Evolutionary conservation across 805 yeast species (phyloP).

Genomic region (Kockiozyma suomiensis): DNA sequence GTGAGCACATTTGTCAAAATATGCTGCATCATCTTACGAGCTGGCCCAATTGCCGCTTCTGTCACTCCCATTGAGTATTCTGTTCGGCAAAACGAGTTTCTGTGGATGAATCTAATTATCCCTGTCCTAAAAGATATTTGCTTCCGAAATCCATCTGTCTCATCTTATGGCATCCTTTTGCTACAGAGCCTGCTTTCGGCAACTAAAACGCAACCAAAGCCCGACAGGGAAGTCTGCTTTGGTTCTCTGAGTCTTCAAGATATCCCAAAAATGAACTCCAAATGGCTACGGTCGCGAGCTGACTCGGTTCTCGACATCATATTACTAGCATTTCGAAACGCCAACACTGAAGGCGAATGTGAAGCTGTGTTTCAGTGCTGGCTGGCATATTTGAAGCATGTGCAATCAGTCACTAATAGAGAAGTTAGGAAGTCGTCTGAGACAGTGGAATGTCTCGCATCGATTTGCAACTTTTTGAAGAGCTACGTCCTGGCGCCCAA

Average conservation of each 20-base stretch:
- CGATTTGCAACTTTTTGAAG: constrained; percentile 21
- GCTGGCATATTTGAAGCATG: constrained; percentile 14
- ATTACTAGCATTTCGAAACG: constrained; percentile 9
- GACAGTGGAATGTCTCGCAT: constrained; percentile 16
- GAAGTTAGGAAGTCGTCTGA: constrained; percentile 30
- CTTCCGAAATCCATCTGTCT: neutral
- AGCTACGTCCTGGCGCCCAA: neutral
- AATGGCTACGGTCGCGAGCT: constrained; percentile 22
- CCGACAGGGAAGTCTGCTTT: constrained; percentile 22
- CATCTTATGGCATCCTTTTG: constrained; percentile 4
- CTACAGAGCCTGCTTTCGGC: constrained; percentile 3
- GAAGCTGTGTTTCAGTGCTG: constrained; percentile 10
- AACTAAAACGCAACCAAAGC: constrained; percentile 1
- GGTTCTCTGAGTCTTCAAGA: neutral
- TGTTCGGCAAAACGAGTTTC: constrained; percentile 11
- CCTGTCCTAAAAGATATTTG: constrained; percentile 24
- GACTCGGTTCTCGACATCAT: constrained; percentile 11
- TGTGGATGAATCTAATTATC: constrained; percentile 18
- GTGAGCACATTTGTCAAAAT: constrained; percentile 11
- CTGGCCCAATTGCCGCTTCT: constrained; percentile 1
- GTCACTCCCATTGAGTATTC: constrained; percentile 1
- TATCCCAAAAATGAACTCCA: constrained; percentile 22
- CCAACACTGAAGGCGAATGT: neutral
- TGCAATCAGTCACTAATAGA: constrained; percentile 14
- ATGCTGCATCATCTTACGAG: constrained; percentile 6